These are phyloP conservation scores for Penicillium cosmopolitanum DNA, from an alignment of 495 filamentous ascomycete species.

Conservation along the genomic window DNA sequence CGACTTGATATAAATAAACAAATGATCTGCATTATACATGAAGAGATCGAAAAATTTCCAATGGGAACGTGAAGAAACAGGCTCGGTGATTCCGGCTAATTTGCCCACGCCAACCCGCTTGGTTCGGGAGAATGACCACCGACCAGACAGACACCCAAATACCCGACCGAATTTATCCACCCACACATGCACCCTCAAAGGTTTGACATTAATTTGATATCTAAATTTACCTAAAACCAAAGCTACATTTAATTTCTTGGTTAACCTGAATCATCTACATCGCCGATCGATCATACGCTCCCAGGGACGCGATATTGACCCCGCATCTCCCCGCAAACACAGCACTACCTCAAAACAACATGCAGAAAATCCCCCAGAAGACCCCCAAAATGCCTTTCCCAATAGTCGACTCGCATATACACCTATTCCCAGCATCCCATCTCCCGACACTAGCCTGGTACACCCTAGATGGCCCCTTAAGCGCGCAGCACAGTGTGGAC, in stretches of 20 bases:
- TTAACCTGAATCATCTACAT: too few species aligned
- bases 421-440: constrained; percentile 74
- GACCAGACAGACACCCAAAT: background rate
- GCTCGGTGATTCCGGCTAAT: background rate
- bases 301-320: background rate
- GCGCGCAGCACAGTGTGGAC: constrained; percentile 61
- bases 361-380: background rate
- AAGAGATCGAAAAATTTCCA: background rate
- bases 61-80: background rate
- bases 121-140: background rate
- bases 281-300: too few species aligned
- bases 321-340: background rate
- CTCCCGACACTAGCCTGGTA: constrained; percentile 68
- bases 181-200: background rate
- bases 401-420: constrained; percentile 85
- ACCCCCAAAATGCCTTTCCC: constrained; percentile 24
- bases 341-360: background rate
- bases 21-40: too few species aligned
- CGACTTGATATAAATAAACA: too few species aligned
- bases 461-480: constrained; percentile 55
- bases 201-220: background rate
- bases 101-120: background rate
- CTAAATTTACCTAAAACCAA: too few species aligned
- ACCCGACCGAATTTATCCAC: background rate
- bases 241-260: too few species aligned